Conservation (phyloP, 1,284 basidiomycete species). For the Puccinia horiana region DNA sequence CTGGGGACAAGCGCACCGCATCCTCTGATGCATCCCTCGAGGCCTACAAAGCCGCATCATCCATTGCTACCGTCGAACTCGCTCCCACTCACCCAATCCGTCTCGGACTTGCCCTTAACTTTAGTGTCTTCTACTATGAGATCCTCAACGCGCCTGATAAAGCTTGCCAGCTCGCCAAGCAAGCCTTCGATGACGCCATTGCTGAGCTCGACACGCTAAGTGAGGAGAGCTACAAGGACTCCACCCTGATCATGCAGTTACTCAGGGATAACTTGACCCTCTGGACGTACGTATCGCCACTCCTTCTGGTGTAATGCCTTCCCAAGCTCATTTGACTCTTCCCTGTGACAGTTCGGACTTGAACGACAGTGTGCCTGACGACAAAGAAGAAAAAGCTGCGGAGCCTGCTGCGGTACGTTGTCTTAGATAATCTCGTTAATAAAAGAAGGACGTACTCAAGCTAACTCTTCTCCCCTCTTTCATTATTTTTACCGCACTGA, state of each 20-base stretch:
- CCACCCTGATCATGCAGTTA: conserved; percentile 61
- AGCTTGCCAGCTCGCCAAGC: conserved; percentile 62
- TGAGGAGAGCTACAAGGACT: conserved; percentile 63
- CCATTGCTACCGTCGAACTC: conserved; percentile 61
- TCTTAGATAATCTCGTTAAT: background rate
- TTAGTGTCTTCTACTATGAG: conserved; percentile 64
- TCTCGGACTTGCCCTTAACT: conserved; percentile 62
- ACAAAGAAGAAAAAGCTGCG: conserved; percentile 50
- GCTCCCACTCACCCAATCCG: conserved; percentile 62
- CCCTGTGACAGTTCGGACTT: conserved; percentile 43
- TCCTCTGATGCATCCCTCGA: conserved; percentile 58
- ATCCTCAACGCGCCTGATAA: conserved; percentile 62
- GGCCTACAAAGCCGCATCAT: conserved; percentile 62
- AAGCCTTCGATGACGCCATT: conserved; percentile 63
- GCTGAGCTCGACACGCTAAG: conserved; percentile 63
- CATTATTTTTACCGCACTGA: background rate
- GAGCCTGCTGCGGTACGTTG: conserved; percentile 39
- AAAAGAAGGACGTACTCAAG: background rate
- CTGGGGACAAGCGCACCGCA: conserved; percentile 56
- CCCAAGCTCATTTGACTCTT: background rate
- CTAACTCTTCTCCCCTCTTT: background rate
- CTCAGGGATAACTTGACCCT: conserved; percentile 62
- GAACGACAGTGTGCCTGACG: conserved; percentile 47
- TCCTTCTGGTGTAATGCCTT: background rate
- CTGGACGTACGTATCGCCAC: conserved; percentile 53